A percentile compares a stretch with the other conserved stretches of the same genome.
These are phyloP conservation scores for Dendrothele bispora DNA, from an alignment of 768 basidiomycete genomes.

Conservation along the genomic window DNA sequence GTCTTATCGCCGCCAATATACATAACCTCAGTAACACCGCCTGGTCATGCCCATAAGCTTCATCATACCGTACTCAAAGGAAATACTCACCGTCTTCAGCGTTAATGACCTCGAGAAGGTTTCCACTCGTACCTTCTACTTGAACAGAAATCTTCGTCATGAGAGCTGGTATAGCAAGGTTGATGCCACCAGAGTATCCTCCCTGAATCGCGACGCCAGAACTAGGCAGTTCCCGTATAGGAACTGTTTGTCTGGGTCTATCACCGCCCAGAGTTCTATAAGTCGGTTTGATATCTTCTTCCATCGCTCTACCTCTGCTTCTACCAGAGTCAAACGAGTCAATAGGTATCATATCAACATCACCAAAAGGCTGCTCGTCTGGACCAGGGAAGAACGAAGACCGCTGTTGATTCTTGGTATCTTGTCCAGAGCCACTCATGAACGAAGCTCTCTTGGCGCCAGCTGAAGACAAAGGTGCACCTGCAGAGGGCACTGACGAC, in stretches of 20 bases:
- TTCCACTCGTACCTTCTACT: conserved; percentile 67
- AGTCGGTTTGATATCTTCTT: conserved; percentile 30
- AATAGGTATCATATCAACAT: conserved; percentile 53
- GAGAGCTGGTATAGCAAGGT: conserved; percentile 59
- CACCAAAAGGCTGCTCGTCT: conserved; percentile 43
- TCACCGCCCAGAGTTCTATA: conserved; percentile 71
- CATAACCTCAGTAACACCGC: conserved; percentile 69
- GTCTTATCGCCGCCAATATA: conserved; percentile 66
- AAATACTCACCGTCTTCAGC: conserved; percentile 60
- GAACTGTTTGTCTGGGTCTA: conserved; percentile 46
- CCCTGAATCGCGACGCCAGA: conserved; percentile 12
- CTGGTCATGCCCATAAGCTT: conserved; percentile 4
- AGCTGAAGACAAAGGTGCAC: conserved; percentile 23
- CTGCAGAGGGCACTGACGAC: conserved; percentile 18
- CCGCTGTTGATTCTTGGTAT: conserved; percentile 16
- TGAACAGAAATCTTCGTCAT: conserved; percentile 58
- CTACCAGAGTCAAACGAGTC: conserved; percentile 43
- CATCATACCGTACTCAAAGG: neutral
- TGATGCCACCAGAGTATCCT: conserved; percentile 19
- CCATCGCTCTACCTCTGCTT: conserved; percentile 55
- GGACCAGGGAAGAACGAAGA: conserved; percentile 45
- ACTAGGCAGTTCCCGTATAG: conserved; percentile 54
- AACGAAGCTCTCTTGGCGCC: conserved; percentile 35
- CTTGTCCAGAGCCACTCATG: conserved; percentile 23
- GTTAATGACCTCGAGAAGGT: conserved; percentile 79